These are phyloP conservation scores for Cinnamomum micranthum DNA, from an alignment of 164 flowering plant species.

Conservation along the genomic window DNA sequence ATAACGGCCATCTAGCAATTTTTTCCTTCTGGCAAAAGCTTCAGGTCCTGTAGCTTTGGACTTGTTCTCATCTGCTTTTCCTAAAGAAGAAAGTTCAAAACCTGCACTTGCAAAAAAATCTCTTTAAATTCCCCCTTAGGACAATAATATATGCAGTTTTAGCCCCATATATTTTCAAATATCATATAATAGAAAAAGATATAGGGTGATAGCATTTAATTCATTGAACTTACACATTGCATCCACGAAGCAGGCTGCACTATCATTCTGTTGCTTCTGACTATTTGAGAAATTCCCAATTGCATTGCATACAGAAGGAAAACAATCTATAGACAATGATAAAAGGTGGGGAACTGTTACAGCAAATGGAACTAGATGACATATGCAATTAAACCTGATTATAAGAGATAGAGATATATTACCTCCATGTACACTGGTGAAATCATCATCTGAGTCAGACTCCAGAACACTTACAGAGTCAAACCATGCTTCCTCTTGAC, in stretches of 20 bases:
- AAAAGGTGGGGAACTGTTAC: not conserved
- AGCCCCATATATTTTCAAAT: constrained; percentile 60
- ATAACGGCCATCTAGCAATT: constrained; percentile 33
- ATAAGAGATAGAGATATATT: constrained; percentile 11
- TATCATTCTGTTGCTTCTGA: constrained; percentile 74
- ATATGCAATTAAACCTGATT: not conserved
- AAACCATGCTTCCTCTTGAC: constrained; percentile 87
- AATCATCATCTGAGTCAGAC: constrained; percentile 95
- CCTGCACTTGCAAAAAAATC: constrained; percentile 24
- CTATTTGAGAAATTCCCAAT: constrained; percentile 45
- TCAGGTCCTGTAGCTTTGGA: constrained; percentile 10
- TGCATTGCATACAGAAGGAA: constrained; percentile 33
- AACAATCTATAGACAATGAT: constrained; percentile 33
- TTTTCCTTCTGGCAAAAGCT: constrained; percentile 37
- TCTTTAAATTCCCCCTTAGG: constrained; percentile 30
- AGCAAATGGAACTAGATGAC: not conserved
- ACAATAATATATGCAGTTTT: constrained; percentile 25
- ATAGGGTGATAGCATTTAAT: constrained; percentile 43
- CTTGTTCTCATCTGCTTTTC: constrained; percentile 40
- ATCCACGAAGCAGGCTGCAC: constrained; percentile 63
- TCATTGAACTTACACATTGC: constrained; percentile 49
- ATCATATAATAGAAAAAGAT: constrained; percentile 26
- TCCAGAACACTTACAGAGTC: constrained; percentile 83
- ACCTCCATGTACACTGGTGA: constrained; percentile 89
- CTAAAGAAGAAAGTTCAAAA: constrained; percentile 39